phyloP scores from a whole-genome alignment of 139 green algal genomes.

The Diplosphaera chodatii region DNA sequence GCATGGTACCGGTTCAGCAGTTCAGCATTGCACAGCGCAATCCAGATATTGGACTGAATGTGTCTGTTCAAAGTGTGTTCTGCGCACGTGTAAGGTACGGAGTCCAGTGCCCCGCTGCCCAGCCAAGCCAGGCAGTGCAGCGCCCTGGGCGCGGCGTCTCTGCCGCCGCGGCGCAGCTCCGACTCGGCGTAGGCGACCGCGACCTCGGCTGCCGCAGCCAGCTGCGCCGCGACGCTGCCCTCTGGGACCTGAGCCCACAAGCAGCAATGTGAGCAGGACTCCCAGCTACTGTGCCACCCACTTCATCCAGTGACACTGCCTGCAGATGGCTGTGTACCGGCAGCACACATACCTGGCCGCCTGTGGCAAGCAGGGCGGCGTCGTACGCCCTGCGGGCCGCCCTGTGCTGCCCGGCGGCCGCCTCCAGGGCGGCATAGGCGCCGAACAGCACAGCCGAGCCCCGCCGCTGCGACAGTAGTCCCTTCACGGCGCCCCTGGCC shows the following conservation, averaged over 20 bases:
- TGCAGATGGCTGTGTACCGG: too few relatives aligned
- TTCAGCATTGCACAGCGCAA: too few relatives aligned
- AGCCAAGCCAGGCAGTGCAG: conserved; percentile 19
- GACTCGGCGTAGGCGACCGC: conserved; percentile 13
- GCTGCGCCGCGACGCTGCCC: not conserved
- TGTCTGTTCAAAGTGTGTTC: too few relatives aligned
- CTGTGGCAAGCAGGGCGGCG: conserved; percentile 21
- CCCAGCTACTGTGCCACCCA: too few relatives aligned
- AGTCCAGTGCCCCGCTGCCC: conserved; percentile 4
- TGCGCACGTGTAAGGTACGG: not conserved
- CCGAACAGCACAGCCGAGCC: conserved; percentile 34
- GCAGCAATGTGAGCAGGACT: too few relatives aligned
- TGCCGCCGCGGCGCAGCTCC: conserved; percentile 11
- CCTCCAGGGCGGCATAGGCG: conserved; percentile 39
- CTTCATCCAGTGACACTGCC: not conserved
- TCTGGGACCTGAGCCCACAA: not conserved
- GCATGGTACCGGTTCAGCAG: too few relatives aligned
- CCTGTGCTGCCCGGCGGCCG: conserved; percentile 26
- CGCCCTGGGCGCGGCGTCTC: conserved; percentile 1
- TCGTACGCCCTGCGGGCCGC: conserved; percentile 40
- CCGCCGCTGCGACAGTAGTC: conserved; percentile 37
- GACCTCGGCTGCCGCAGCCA: conserved; percentile 1
- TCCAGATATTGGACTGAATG: too few relatives aligned
- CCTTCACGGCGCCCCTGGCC: conserved; percentile 17
- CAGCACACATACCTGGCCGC: not conserved